Evolutionary conservation across 1,284 basidiomycete genomes (phyloP), one percentile per base, ranked within the genome.

Genomic region (Apiotrichum brassicae): DNA sequence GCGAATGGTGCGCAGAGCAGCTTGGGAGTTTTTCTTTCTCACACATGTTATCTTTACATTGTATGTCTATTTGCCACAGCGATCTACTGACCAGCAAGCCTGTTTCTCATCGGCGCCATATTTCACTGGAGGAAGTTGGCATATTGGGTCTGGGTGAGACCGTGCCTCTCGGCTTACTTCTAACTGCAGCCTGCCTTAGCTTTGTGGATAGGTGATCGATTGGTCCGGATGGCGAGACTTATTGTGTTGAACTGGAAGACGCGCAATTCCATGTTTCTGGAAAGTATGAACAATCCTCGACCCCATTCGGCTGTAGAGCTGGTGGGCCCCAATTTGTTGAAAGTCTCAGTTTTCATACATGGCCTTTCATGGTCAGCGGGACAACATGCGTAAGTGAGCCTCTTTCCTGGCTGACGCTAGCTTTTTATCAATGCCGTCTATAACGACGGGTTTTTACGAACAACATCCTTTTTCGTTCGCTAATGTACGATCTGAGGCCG

Each of bases 121-220:
- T 54, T 68, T 7, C 70, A 72, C 43, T 74, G 68, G 67, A 45
- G 46, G 14, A 49, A 55, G 24, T 49, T 61, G 20, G 36, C 33
- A 11, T 62, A 62, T 37, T 70, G 68, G 66, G 51, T 68, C 19
- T 66, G 60, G 53, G 63, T 65, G 43, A 50, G 62, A 57, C 6
- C 14, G 9, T 30, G 13, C 20, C n/a, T 19, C 6, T 19, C 18
- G 23, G 46, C 33, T 19, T 23, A 37, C 11, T 3, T n/a, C 43
- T 33, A 8, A 43, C 19, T 5, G 9, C 66, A 68, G n/a, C 19
- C 35, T 19, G 61, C 62, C 8, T 46, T 70, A 13, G 52, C 53
- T 6, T 51, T 69, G 12, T 67, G 68, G 83, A 57, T 64, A 78
- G 36, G 83, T 44, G 84, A 86, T 63, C 78, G 83, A 28, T 48